These are phyloP conservation scores for Sicyos edulis DNA, from an alignment of 306 rosid species.

Conservation along the genomic window DNA sequence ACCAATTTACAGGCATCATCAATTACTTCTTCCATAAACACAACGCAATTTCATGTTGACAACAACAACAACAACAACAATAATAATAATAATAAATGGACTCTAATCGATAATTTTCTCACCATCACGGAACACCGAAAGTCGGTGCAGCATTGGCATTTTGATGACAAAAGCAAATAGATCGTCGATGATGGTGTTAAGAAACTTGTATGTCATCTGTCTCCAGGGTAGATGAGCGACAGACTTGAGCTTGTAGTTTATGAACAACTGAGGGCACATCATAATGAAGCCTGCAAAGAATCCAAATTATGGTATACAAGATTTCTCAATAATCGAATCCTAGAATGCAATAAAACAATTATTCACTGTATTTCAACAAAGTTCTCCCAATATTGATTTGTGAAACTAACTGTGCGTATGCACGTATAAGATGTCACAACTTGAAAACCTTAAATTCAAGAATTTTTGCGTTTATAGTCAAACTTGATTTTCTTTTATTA, in stretches of 20 bases:
- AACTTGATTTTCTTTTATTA: too few relatives aligned
- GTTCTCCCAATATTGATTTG: background rate
- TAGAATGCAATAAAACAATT: background rate
- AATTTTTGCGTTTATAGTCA: too few relatives aligned
- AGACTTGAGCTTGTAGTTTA: slow-evolving; percentile 94
- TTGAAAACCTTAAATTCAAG: background rate
- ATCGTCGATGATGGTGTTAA: slow-evolving; percentile 95
- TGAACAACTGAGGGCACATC: slow-evolving; percentile 99
- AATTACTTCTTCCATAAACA: background rate
- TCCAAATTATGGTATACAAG: background rate
- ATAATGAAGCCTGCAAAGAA: slow-evolving; percentile 69
- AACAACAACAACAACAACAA: too few relatives aligned
- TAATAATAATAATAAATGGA: too few relatives aligned
- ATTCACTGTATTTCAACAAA: background rate
- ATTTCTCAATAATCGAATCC: background rate
- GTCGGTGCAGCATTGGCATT: slow-evolving; percentile 94
- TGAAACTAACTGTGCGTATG: too few relatives aligned
- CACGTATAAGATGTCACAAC: background rate
- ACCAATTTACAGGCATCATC: slow-evolving; percentile 13
- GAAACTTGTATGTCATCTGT: slow-evolving; percentile 99
- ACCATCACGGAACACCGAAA: slow-evolving; percentile 99
- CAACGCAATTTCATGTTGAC: background rate
- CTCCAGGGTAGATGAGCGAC: slow-evolving; percentile 99
- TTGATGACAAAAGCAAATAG: slow-evolving; percentile 96
- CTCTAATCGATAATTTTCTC: slow-evolving; percentile 22